Evolutionary conservation across 306 rosid genomes (phyloP).

Genomic region (Hylodesmum podocarpum): DNA sequence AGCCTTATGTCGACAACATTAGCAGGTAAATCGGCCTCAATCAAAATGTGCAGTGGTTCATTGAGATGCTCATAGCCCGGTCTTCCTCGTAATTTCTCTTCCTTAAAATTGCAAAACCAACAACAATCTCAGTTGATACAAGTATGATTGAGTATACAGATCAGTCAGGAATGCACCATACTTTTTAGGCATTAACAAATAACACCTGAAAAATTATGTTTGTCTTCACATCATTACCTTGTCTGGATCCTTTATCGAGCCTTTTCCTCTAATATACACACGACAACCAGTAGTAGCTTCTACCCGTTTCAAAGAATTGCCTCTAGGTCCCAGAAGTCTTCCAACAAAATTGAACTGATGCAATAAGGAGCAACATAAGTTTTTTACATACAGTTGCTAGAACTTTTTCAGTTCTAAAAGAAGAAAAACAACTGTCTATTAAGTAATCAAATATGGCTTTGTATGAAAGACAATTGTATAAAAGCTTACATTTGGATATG

Average conservation of each 20-base stretch:
- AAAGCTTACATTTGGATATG: constrained; percentile 79
- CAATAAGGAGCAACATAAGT: constrained; percentile 31
- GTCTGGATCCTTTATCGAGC: constrained; percentile 92
- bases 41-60: constrained; percentile 88
- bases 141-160: not conserved
- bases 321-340: constrained; percentile 95
- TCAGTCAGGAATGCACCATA: not conserved
- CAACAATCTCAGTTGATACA: constrained; percentile 4
- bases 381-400: constrained; percentile 23
- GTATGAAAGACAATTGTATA: not conserved
- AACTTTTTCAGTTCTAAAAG: constrained; percentile 11
- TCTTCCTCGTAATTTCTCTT: constrained; percentile 92
- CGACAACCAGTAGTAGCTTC: constrained; percentile 98
- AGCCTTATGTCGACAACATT: constrained; percentile 81
- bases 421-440: not conserved
- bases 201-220: constrained; percentile 10
- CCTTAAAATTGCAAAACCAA: constrained; percentile 50
- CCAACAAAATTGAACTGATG: constrained; percentile 94
- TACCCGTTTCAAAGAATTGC: constrained; percentile 93
- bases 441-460: constrained; percentile 33
- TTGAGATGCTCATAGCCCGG: constrained; percentile 97
- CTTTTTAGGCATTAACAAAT: constrained; percentile 4
- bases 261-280: constrained; percentile 90
- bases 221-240: constrained; percentile 47
- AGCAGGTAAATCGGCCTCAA: constrained; percentile 92